Base-by-base conservation (phyloP, 768 basidiomycete species). In the Boletus rubropictus region DNA sequence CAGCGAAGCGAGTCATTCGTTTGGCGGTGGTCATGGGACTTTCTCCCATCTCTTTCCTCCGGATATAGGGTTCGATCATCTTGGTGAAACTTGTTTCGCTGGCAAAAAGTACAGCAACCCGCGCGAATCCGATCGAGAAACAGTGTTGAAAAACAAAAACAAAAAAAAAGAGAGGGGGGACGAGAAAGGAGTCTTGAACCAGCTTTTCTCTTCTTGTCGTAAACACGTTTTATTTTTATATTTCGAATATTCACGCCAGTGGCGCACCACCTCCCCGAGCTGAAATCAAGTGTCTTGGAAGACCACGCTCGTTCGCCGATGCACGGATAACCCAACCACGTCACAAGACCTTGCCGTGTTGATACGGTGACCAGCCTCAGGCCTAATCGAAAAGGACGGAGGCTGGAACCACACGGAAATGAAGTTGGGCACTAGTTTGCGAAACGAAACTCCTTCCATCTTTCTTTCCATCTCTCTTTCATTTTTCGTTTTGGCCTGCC, bases 291-390 rank as follows among this genome's bases (percentile, higher is more conserved):
- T 4, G 14, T 15, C n/a, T 18, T 21, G 6, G 41, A 31, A 18
- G n/a, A 7, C 32, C 32, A 15, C 2, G 21, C 17, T 28, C 20
- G 18, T 20, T 41, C 49, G 53, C 52, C 47, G 56, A 55, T 37
- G 5, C 5, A 24, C 56, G 57, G 52, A 21, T 14, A 11, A n/a
- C 5, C 8, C n/a, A 12, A 48, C 54, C 58, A 58, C 57, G 59
- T 58, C 57, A 58, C 35, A 25, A 28, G 15, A 14, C 0, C 20
- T 24, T 33, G 39, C 47, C 58, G 48, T 41, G 43, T 50, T 54
- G 57, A 61, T 61, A 58, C 57, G 53, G 39, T 39, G 44, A 51
- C 44, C 42, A 10, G 7, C n/a, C 12, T n/a, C n/a, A n/a, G n/a
- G n/a, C n/a, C n/a, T n/a, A n/a, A n/a, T n/a, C n/a, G n/a, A n/a